Percentiles rank a stretch among this genome's conserved stretches.
Conservation (phyloP, 2,329 filamentous ascomycete genomes). For the Dothistroma pini region DNA sequence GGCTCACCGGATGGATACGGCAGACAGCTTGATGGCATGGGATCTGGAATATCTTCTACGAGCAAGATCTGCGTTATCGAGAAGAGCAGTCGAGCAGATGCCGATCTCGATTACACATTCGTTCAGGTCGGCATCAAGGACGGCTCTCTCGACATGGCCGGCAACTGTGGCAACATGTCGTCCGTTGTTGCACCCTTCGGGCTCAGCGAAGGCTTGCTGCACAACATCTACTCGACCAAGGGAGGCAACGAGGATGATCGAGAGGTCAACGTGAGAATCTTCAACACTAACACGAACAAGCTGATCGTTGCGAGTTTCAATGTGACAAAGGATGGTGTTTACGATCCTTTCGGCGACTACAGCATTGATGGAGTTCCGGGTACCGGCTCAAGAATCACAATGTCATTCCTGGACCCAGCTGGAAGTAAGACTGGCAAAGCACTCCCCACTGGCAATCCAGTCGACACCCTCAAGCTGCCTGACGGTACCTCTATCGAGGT, state of each 20-base stretch:
- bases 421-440: constrained; percentile 61
- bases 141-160: constrained; percentile 59
- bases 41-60: constrained; percentile 64
- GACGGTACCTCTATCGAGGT: constrained; percentile 44
- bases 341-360: constrained; percentile 49
- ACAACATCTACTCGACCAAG: constrained; percentile 29
- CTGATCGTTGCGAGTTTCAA: constrained; percentile 57
- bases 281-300: constrained; percentile 70
- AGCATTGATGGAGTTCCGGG: constrained; percentile 63
- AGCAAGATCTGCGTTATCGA: constrained; percentile 69
- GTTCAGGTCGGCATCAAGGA: constrained; percentile 64
- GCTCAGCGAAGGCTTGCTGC: constrained; percentile 53
- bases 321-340: constrained; percentile 46
- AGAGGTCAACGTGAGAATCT: constrained; percentile 53
- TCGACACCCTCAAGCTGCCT: constrained; percentile 46
- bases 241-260: constrained; percentile 21
- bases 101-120: constrained; percentile 69
- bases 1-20: constrained; percentile 64
- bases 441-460: constrained; percentile 56
- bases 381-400: constrained; percentile 52
- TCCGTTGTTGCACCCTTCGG: constrained; percentile 64
- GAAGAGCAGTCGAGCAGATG: constrained; percentile 45
- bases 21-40: constrained; percentile 69
- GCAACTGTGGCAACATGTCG: constrained; percentile 75
- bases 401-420: constrained; percentile 60